Conservation (phyloP, 2,329 filamentous ascomycete genomes). For the Colletotrichum cereale region DNA sequence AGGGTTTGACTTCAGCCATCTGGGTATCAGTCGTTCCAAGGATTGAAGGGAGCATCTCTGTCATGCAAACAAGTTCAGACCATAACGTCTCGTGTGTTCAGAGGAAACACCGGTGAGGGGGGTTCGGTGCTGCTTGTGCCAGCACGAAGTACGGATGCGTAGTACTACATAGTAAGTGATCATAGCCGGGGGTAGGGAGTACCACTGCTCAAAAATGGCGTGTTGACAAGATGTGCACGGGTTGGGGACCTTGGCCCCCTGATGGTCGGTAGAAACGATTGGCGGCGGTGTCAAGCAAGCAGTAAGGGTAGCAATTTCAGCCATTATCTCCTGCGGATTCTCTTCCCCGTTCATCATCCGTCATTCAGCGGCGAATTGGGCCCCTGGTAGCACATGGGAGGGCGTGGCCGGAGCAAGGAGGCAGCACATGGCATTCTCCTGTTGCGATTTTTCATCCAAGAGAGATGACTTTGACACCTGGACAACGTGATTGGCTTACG, state of each 20-base stretch:
- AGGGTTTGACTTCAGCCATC: background rate
- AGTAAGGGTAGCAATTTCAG: constrained; percentile 9
- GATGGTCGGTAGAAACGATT: background rate
- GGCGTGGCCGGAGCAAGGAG: constrained; percentile 16
- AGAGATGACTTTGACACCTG: background rate
- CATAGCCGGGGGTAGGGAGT: background rate
- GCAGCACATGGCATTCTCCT: constrained; percentile 21
- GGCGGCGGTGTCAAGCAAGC: background rate
- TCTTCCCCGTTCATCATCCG: constrained; percentile 24
- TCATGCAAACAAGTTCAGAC: constrained; percentile 14
- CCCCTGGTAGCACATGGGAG: constrained; percentile 12
- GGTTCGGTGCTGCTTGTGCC: background rate
- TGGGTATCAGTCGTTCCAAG: background rate
- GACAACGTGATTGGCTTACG: background rate
- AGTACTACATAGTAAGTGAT: background rate
- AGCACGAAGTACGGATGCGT: background rate
- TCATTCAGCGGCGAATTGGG: constrained; percentile 14
- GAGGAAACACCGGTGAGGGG: constrained; percentile 1
- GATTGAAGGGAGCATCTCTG: background rate
- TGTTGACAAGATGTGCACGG: background rate
- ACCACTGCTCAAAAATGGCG: background rate
- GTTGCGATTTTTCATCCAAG: constrained; percentile 15
- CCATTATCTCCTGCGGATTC: constrained; percentile 29
- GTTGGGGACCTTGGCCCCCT: background rate
- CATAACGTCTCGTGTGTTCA: constrained; percentile 24